Conservation (phyloP, 169 alveolate genomes). For the Cryptosporidium sp. region DNA sequence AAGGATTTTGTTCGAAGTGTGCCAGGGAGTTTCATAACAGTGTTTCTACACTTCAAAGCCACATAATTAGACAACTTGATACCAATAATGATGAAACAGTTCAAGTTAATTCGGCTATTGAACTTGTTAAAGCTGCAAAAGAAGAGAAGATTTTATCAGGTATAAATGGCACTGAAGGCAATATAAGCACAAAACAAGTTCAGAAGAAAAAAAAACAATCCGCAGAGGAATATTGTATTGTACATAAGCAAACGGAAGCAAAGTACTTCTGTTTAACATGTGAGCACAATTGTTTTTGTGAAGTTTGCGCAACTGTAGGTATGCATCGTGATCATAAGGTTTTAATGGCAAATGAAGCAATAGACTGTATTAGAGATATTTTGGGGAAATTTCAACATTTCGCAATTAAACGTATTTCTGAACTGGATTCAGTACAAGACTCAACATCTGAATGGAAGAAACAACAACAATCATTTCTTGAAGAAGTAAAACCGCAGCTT, state of each 20-base stretch:
- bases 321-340: conserved; percentile 75
- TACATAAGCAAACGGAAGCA: conserved; percentile 50
- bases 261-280: conserved; percentile 70
- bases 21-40: conserved; percentile 55
- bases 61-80: conserved; percentile 42
- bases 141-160: conserved; percentile 54
- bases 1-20: conserved; percentile 47
- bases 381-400: conserved; percentile 52
- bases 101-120: not conserved
- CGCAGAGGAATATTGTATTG: conserved; percentile 61
- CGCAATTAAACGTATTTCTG: conserved; percentile 46
- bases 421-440: conserved; percentile 53
- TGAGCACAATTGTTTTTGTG: conserved; percentile 69
- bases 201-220: conserved; percentile 41
- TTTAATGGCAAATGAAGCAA: conserved; percentile 68
- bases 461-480: conserved; percentile 31
- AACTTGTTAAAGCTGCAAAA: conserved; percentile 37
- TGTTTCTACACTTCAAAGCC: conserved; percentile 41
- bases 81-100: not conserved
- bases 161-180: conserved; percentile 6
- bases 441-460: conserved; percentile 66
- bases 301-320: conserved; percentile 70
- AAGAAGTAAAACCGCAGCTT: conserved; percentile 65
- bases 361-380: conserved; percentile 67
- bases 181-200: not conserved